These are phyloP conservation scores for Jatropha curcas DNA, from an alignment of 345 rosid species.

Conservation along the genomic window DNA sequence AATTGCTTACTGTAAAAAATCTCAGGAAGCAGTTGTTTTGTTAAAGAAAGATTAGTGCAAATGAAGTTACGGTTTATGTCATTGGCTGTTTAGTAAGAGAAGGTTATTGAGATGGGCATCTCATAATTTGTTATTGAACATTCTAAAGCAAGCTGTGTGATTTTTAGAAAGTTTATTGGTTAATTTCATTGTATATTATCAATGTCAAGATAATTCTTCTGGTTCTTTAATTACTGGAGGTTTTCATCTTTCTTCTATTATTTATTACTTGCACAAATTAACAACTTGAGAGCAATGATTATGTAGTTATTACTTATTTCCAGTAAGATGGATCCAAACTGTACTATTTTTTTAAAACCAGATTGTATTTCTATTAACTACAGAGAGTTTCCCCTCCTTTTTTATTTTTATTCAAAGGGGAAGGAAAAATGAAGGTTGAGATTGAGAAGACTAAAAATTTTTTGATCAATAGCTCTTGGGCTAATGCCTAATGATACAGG, in stretches of 20 bases:
- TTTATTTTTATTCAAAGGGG: not conserved
- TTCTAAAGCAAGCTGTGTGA: conserved; percentile 13
- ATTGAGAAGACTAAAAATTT: too few species aligned
- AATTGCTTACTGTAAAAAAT: conserved; percentile 85
- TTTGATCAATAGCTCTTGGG: too few species aligned
- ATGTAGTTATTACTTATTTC: too few species aligned
- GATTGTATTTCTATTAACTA: not conserved
- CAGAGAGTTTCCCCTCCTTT: not conserved
- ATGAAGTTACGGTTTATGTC: conserved; percentile 39
- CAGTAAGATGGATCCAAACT: conserved; percentile 5
- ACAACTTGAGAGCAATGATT: too few species aligned
- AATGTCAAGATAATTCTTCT: too few species aligned
- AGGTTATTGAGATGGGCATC: not conserved
- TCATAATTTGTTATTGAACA: conserved; percentile 5
- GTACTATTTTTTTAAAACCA: not conserved
- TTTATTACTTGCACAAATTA: conserved; percentile 17
- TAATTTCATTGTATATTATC: conserved; percentile 4
- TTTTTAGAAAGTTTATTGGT: not conserved
- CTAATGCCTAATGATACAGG: too few species aligned
- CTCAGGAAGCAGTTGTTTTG: conserved; percentile 45
- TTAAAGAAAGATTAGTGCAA: conserved; percentile 38
- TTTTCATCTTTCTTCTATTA: conserved; percentile 4
- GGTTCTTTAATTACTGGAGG: too few species aligned
- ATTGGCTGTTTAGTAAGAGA: conserved; percentile 18
- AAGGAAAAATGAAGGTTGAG: too few species aligned